Evolutionary conservation across 2,329 filamentous ascomycete genomes (phyloP), one percentile per base, ranked within the genome.

Genomic region (Madurella mycetomatis): DNA sequence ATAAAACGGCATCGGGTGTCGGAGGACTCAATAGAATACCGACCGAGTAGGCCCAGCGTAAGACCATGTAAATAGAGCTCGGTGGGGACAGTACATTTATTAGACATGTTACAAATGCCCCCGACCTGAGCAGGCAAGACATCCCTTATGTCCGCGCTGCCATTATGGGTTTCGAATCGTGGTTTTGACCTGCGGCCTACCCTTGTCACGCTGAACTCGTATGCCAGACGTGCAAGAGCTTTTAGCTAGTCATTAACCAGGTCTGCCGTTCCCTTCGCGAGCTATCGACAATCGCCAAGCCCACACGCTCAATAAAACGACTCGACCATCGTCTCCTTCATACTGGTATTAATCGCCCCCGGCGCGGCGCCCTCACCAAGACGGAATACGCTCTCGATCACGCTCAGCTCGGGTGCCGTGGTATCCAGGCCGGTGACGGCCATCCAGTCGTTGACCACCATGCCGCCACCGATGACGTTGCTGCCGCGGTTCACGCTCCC

Each of bases 311-410:
- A 99, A 78, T 99, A 99, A 77, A 97, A 99, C 66, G 90, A 95
- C 79, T 99, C 94, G 59, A 99, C 94, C 84, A 99, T 95, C 62
- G 91, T 94, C 72, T 97, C 92, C 83, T 96, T 97, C 78, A 96
- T 86, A 64, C 77, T 85, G 49, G 85, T 88, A 71, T 89, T 89
- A 76, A 92, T 90, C 65, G 83, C 85, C 67, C 84, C 84, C 48
- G 90, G 86, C 7, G 83, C 90, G 62, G 85, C 81, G 51, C 90
- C 91, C 78, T 97, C 92, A 60, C 92, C 92, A 45, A 99, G 79
- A 66, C 91, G 84, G 80, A 99, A 99, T 61, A 99, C 92, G 66
- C 86, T 92, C 81, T 99, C 94, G 54, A 99, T 83, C 55, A 99
- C 94, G 68, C 90, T 95, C 66, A 99, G 78, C 77, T 99, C 94